These are phyloP conservation scores for Trametes punicea DNA, from an alignment of 768 basidiomycete species.

Conservation along the genomic window DNA sequence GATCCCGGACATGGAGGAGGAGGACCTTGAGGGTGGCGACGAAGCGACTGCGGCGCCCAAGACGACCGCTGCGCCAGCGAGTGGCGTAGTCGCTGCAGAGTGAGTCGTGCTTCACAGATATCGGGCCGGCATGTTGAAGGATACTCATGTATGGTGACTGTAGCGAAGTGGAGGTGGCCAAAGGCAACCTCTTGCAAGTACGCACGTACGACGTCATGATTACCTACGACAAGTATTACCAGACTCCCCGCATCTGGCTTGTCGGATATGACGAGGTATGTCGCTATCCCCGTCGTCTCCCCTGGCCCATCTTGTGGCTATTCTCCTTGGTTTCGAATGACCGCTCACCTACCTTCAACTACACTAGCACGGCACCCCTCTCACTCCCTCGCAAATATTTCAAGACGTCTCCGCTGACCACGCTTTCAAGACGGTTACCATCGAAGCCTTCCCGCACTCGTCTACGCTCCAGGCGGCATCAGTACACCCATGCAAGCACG, in stretches of 20 bases:
- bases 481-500: slow-evolving; percentile 98
- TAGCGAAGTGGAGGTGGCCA: slow-evolving; percentile 64
- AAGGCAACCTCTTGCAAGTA: slow-evolving; percentile 87
- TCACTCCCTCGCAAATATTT: slow-evolving; percentile 89
- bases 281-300: background rate
- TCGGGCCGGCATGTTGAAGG: background rate
- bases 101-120: slow-evolving; percentile 28
- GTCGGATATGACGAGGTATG: slow-evolving; percentile 94
- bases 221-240: slow-evolving; percentile 99
- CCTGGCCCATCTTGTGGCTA: background rate
- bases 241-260: slow-evolving; percentile 97
- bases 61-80: slow-evolving; percentile 35
- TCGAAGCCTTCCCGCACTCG: slow-evolving; percentile 97
- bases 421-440: slow-evolving; percentile 97
- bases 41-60: slow-evolving; percentile 72
- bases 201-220: slow-evolving; percentile 99
- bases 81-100: slow-evolving; percentile 46
- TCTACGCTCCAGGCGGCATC: slow-evolving; percentile 81
- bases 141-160: slow-evolving; percentile 6
- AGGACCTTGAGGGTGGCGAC: slow-evolving; percentile 83
- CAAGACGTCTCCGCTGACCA: slow-evolving; percentile 97
- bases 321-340: background rate
- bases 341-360: background rate
- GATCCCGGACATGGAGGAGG: slow-evolving; percentile 99
- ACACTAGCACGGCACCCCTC: slow-evolving; percentile 75